Evolutionary conservation across 108 stramenopile species (phyloP).

Genomic region (Nannochloropsis gaditana): DNA sequence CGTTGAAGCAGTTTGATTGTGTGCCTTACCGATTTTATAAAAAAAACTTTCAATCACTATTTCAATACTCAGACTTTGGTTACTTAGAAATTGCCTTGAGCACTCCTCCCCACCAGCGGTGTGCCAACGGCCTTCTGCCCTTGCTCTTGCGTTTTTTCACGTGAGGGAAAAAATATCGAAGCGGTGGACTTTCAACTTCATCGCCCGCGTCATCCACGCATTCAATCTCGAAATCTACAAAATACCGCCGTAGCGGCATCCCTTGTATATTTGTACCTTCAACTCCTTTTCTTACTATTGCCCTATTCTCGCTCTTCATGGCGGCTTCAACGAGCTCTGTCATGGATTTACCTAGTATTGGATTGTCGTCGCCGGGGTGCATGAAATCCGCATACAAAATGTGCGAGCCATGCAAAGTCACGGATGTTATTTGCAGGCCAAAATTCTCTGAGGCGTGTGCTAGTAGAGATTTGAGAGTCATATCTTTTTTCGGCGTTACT

Average conservation of each 20-base stretch:
- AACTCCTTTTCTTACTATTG: not conserved
- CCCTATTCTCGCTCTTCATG: not conserved
- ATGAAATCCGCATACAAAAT: conserved; percentile 45
- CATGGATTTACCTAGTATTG: conserved; percentile 23
- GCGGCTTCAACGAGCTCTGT: conserved; percentile 33
- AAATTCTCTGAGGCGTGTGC: not conserved
- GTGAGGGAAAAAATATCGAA: not conserved
- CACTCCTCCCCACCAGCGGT: not conserved
- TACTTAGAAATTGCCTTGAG: conserved; percentile 9
- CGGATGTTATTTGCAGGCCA: not conserved
- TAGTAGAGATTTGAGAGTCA: conserved; percentile 37
- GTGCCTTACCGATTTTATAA: too few species aligned
- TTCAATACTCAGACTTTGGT: not conserved
- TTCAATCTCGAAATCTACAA: conserved; percentile 41
- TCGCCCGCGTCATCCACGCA: conserved; percentile 44
- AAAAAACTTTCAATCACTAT: too few species aligned
- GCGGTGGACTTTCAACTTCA: conserved; percentile 27
- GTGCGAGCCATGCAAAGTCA: conserved; percentile 7
- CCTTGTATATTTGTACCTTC: not conserved
- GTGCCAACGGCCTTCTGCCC: not conserved
- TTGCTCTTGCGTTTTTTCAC: not conserved
- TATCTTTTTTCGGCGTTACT: conserved; percentile 27
- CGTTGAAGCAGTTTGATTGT: too few species aligned
- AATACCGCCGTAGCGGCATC: conserved; percentile 20
- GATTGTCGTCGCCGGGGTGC: conserved; percentile 32